Evolutionary conservation across 1,284 basidiomycete species (phyloP), one percentile per base, ranked within the genome.

Genomic region (Ceratobasidium sp.): DNA sequence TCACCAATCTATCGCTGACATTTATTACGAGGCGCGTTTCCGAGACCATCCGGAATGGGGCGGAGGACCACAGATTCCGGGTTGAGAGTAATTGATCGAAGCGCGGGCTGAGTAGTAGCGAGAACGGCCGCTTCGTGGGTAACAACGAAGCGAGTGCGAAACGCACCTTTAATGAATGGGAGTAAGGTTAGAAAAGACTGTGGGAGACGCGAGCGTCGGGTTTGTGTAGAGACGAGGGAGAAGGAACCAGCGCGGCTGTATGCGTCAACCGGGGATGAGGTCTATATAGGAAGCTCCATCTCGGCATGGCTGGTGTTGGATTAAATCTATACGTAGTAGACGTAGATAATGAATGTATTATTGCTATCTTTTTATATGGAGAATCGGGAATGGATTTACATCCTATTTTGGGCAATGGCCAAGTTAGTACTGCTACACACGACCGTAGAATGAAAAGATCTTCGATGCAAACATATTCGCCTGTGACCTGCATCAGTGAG

Each of bases 111-210:
- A 22, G 59, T 41, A 29, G 29, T 6, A 1, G 41, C 59, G 36
- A 62, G 41, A 6, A 41, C 36, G 6, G 48, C 63, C 47, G 48
- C 29, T 4, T 7, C 50, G 22, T 50, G 41, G 29, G 56, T 47
- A 22, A 57, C 44, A 22, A 51, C 36, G 66, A 69, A 29, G 45
- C 11, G 56, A 60, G 17, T 31, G 56, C 27, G 45, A 60, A 24
- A 33, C 56, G 56, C 56, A 48, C 48, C 27, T 14, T 50, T 44
- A 69, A 56, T 29, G 54, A 47, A 31, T 45, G 45, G 14, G 45
- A 69, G 36, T 45, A n/a, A 29, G 29, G 17, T 4, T 62, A 57
- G 11, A 57, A 56, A 45, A 19, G 66, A 57, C 24, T 19, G 36
- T 44, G 33, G 53, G 36, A 41, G 36, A 41, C 36, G 36, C 36